Evolutionary conservation across 1,139 yeast genomes (phyloP), one percentile per base, ranked within the genome.

Genomic region (Pichia sp.): DNA sequence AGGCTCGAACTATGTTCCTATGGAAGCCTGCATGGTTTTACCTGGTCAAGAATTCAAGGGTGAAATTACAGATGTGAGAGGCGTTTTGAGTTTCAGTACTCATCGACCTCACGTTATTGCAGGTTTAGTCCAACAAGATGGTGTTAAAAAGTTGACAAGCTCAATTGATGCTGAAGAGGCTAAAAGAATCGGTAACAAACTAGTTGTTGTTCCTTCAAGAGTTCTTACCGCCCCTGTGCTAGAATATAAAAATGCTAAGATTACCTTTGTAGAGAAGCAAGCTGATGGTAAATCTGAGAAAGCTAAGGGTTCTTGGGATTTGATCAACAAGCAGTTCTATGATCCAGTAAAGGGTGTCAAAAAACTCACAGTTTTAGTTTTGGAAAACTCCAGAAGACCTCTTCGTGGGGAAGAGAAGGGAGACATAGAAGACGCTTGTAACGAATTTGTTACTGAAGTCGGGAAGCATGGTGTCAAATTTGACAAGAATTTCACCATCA

Each of bases 21-120:
- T 60, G 60, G 64, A 61, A 46, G 59, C 52, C 1, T 59, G 63
- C 47, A 53, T 56, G 19, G 49, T 61, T 51, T 47, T 58, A 36
- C 61, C 63, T 12, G 64, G 63, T 47, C 64, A 61, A 50, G 60
- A 58, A 44, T 61, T 55, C 23, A 60, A 52, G 36, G 63, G 63
- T 40, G 62, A 58, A 41, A 37, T 61, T 21, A 48, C 58, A 16
- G 64, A 61, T 48, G 55, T 59, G 26, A 53, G 58, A 44, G 61
- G 62, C 28, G 56, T 61, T 34, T 52, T 61, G 22, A 57, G 58
- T 45, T 61, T 57, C 34, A 56, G 60, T 23, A 60, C 62, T 5
- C 61, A 61, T 30, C 57, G 62, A 55, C 63, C 64, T 28, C 56
- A 60, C 40, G 57, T 55, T 9, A 59, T 60, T 49, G 60, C 63